Base-by-base conservation (phyloP, 306 rosid species). In the Castanea sativa region DNA sequence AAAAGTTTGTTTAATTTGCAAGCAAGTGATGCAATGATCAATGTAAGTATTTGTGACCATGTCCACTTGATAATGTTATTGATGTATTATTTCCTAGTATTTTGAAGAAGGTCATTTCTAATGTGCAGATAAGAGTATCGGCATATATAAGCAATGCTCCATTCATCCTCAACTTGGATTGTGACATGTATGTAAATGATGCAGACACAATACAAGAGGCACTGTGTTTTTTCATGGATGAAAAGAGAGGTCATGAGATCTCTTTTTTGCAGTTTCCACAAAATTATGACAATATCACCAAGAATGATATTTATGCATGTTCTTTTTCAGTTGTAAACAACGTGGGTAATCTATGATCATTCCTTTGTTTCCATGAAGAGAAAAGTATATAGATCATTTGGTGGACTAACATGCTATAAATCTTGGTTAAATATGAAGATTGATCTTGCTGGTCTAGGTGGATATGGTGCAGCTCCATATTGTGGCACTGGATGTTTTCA, bases 401-500 rank as follows among this genome's bases (percentile, higher is more conserved):
- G 19, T 61, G 38, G 69, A 61, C 38, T 29, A 11, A 21, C 2
- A 33, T 25, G 3, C 1, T 10, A 14, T 73, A 58, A 73, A 56
- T 57, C 19, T 35, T 43, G 19, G 41, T 35, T 45, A 25, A 82
- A n/a, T 53, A 8, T 78, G 21, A 74, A 93, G 96, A 11, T 88
- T 76, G 94, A 91, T 72, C 78, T 84, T 20, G 81, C 88, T 30
- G 94, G 91, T 12, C 0, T 84, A 21, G 76, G 84, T 69, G 92
- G 96, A 45, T 71, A 81, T 70, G 92, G 86, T 29, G 86, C 86
- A 15, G 72, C 96, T 12, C 30, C 89, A 72, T 93, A 85, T 69
- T 76, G 87, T 70, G 96, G 97, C 72, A 89, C 96, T 18, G 96
- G 94, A 25, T 89, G 96, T 67, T 88, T 91, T 61, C 97, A 91